Evolutionary conservation across 2,329 filamentous ascomycete species (phyloP).

Genomic region (Capronia americana): DNA sequence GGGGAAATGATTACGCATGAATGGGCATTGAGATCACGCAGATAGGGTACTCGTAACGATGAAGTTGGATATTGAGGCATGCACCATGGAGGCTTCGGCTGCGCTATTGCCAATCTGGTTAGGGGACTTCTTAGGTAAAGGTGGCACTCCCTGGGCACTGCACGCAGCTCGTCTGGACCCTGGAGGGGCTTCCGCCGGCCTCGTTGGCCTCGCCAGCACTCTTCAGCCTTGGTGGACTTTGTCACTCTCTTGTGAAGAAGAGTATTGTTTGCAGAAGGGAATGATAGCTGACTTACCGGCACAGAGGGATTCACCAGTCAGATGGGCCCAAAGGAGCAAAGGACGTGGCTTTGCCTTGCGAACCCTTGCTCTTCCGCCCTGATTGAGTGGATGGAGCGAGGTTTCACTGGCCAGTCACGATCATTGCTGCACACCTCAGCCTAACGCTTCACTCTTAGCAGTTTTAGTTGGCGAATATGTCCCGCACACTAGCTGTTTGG

Average conservation of each 20-base stretch:
- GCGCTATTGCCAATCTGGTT: slow-evolving; percentile 16
- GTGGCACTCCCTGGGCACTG: background rate
- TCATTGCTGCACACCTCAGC: slow-evolving; percentile 7
- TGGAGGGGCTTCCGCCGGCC: background rate
- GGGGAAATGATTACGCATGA: slow-evolving; percentile 18
- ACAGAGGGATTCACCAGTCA: background rate
- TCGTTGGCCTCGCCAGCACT: background rate
- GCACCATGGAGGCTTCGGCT: slow-evolving; percentile 12
- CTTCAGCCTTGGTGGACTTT: background rate
- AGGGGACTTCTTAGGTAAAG: slow-evolving; percentile 14
- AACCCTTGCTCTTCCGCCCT: slow-evolving; percentile 2
- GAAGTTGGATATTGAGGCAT: slow-evolving; percentile 3
- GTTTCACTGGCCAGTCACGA: slow-evolving; percentile 4
- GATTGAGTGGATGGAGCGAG: slow-evolving; percentile 11
- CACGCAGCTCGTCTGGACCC: background rate
- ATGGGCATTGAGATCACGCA: slow-evolving; percentile 3
- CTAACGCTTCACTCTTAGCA: slow-evolving; percentile 16
- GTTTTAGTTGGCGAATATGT: slow-evolving; percentile 15
- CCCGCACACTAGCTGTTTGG: slow-evolving; percentile 10
- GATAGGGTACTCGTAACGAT: slow-evolving; percentile 7
- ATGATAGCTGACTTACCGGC: background rate
- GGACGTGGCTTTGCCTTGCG: slow-evolving; percentile 2
- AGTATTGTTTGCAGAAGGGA: background rate
- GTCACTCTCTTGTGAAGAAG: background rate
- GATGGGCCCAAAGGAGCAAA: background rate